Conservation (phyloP, 768 basidiomycete genomes). For the Tephrocybe sp. region DNA sequence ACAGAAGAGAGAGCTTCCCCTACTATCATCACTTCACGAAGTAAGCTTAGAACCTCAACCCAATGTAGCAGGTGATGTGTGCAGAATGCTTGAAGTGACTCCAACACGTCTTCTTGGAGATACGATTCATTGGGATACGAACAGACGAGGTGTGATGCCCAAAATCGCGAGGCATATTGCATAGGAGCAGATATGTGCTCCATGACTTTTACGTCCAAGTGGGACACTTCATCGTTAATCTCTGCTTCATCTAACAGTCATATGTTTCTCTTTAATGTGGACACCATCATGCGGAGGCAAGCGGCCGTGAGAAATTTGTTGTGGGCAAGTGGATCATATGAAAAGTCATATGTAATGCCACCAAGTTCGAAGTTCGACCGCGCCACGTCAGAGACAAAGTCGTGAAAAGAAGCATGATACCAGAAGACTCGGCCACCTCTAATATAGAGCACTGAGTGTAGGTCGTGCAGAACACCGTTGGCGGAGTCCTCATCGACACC, state of each 20-base stretch:
- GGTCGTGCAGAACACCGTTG: conserved; percentile 7
- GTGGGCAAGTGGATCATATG: too few species aligned
- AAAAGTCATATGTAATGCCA: too few species aligned
- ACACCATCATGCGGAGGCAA: too few species aligned
- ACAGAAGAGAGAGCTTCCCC: too few species aligned
- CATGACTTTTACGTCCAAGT: not conserved
- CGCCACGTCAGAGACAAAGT: conserved; percentile 19
- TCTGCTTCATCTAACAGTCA: too few species aligned
- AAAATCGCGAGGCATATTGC: not conserved
- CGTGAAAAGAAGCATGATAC: too few species aligned
- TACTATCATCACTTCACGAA: not conserved
- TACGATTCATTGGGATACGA: not conserved
- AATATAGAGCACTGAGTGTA: too few species aligned
- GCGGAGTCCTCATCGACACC: conserved; percentile 11
- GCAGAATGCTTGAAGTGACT: not conserved
- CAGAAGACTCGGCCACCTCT: too few species aligned
- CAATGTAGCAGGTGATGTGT: not conserved
- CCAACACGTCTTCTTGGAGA: not conserved
- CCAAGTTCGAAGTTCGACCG: not conserved
- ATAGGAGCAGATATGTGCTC: not conserved
- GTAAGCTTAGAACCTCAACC: not conserved
- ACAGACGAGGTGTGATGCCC: not conserved
- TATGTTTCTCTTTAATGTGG: too few species aligned
- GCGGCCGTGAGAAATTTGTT: too few species aligned
- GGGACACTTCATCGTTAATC: too few species aligned